A percentile compares a stretch with the other conserved stretches of the same genome.
Evolutionary conservation across 176 grass and related monocot genomes (phyloP).

Genomic region (Lolium perenne): DNA sequence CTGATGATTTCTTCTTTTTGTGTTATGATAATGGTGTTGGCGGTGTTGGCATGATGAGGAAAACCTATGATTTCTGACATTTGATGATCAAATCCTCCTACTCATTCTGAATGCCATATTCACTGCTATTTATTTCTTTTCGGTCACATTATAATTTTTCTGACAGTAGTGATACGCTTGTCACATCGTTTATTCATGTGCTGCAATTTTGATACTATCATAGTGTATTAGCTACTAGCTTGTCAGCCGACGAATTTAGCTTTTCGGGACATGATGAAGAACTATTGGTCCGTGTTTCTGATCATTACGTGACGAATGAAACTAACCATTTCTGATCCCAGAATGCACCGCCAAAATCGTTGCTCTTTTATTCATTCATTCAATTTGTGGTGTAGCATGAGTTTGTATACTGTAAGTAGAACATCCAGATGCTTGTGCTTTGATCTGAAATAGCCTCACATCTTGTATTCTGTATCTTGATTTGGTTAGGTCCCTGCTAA

Average conservation of each 20-base stretch:
- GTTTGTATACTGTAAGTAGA: background rate
- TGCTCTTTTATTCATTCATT: background rate
- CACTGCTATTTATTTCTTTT: no score
- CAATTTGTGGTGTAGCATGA: background rate
- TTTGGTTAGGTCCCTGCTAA: background rate
- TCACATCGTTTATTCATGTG: background rate
- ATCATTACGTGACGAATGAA: no score
- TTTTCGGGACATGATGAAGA: no score
- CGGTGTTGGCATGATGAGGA: no score
- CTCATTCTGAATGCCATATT: no score
- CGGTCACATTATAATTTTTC: background rate
- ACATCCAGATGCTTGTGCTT: background rate
- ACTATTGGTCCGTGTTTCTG: no score
- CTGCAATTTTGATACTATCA: background rate
- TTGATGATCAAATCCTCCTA: no score
- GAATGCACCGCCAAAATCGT: background rate
- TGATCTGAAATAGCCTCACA: background rate
- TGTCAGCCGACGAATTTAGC: no score
- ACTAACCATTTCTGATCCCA: no score
- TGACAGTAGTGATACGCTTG: background rate
- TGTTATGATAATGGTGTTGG: no score
- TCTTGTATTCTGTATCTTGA: background rate
- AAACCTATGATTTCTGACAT: no score
- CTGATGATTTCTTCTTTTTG: no score
- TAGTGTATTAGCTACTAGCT: background rate